Conservation (phyloP, 2,329 filamentous ascomycete species). For the Biscogniauxia marginata region DNA sequence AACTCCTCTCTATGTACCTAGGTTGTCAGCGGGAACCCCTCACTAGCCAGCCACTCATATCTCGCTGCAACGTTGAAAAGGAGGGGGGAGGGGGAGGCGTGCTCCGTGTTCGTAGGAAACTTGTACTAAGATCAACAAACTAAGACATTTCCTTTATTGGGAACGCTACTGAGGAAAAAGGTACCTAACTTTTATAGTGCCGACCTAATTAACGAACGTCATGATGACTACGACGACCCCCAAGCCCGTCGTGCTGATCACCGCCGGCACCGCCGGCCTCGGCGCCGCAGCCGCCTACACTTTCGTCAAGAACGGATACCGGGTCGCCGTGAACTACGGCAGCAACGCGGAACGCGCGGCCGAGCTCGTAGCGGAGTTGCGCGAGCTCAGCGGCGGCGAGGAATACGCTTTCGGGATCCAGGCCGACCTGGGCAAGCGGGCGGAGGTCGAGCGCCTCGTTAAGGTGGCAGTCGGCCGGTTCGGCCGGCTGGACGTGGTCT, state of each 20-base stretch:
- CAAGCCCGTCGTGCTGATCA: slow-evolving; percentile 43
- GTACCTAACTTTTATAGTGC: too few species aligned
- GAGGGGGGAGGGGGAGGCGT: too few species aligned
- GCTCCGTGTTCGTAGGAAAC: background rate
- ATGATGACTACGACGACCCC: slow-evolving; percentile 21
- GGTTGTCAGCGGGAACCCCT: background rate
- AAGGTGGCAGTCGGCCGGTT: slow-evolving; percentile 57
- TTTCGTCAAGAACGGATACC: slow-evolving; percentile 67
- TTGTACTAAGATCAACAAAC: background rate
- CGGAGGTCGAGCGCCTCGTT: slow-evolving; percentile 60
- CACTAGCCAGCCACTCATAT: background rate
- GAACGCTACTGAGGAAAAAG: background rate
- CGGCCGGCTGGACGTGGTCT: slow-evolving; percentile 71
- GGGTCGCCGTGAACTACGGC: slow-evolving; percentile 73
- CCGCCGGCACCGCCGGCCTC: slow-evolving; percentile 61
- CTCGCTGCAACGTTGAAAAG: background rate
- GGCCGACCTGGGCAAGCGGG: slow-evolving; percentile 63
- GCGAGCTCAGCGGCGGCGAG: background rate
- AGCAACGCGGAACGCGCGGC: slow-evolving; percentile 56
- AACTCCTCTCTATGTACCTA: too few species aligned
- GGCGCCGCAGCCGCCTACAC: slow-evolving; percentile 66
- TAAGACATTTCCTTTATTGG: too few species aligned
- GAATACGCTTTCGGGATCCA: slow-evolving; percentile 51
- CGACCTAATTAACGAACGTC: background rate
- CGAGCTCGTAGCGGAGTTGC: too few species aligned